Evolutionary conservation across 1,284 basidiomycete genomes (phyloP), one percentile per base, ranked within the genome.

Genomic region (Erythrobasidium hasegawianum): DNA sequence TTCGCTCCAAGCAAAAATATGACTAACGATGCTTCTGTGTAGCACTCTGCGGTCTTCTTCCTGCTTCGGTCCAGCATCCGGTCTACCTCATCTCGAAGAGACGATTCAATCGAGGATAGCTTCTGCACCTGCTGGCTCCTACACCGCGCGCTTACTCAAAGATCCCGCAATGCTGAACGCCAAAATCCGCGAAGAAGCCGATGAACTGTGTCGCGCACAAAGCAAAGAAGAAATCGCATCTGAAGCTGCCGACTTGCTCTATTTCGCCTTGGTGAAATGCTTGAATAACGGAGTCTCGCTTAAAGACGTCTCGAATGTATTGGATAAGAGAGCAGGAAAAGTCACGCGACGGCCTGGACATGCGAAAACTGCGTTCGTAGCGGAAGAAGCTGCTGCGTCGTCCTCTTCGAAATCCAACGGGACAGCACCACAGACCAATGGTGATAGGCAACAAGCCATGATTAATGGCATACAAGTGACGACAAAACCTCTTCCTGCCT

Each of bases 111-210:
- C 86, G 2, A 84, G 96, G 50, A 80, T 89, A 57, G 79, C 80
- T 49, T 83, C 83, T 26, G 91, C 94, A 0, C 94, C 93, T 0
- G 85, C 87, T 69, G 94, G 90, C 0, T 93, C 89, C 8, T 99
- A 99, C 79, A 98, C 96, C 13, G 86, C 85, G 61, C 81, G 92
- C 52, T 79, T 99, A 24, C 97, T 98, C 78, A 83, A 83, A 64
- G 91, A 97, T 74, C 80, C 87, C 10, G 83, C 84, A 55, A 82
- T 99, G 20, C 82, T 98, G 52, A 84, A 83, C 58, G 87, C 93
- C 58, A 99, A 99, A 81, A 92, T 99, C 69, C 91, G 90, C 85
- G 96, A 99, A 78, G 96, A 99, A 78, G 96, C 96, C 0, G 90
- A 95, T 73, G 96, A 99, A 78, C 83, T 99, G 13, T 95, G 93